Evolutionary conservation across 768 basidiomycete genomes (phyloP), one percentile per base, ranked within the genome.

Genomic region (Pleurotus platypus): DNA sequence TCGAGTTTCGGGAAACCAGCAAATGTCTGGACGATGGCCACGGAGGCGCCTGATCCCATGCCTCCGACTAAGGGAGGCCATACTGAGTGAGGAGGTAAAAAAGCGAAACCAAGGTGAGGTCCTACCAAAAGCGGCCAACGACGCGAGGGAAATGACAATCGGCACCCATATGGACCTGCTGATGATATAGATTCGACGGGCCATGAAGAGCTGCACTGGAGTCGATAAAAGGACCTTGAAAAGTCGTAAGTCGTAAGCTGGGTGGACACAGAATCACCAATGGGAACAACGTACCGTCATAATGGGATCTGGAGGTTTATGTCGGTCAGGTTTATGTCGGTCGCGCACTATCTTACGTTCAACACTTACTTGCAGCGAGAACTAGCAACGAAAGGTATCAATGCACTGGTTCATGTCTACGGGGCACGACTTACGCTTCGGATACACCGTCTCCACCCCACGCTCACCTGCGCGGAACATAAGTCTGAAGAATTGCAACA

Each of bases 351-450:
- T 5, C 7, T 48, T 48, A 13, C n/a, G 6, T 26, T 18, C 46
- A 37, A 37, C 55, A 20, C 67, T 60, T 42, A 71, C 70, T 69
- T 37, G 63, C 60, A 18, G 72, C 65, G 51, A 73, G 65, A 39
- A 73, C 71, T 72, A 54, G 48, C 43, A 22, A 40, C 42, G 39
- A 18, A n/a, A 12, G 5, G 15, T 12, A 43, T 55, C 48, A 38
- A 30, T 13, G 45, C 18, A 12, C 20, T 24, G 39, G 11, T 11
- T 5, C 43, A 42, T 26, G 18, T 26, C 18, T 27, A 2, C 4
- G n/a, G 22, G 15, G 53, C 18, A 4, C 22, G 53, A 49, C 69
- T 56, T 56, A 73, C 71, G 63, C 9, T 63, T 63, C 4, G 72
- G 71, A 42, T 70, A 69, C 26, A 42, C 54, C 16, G 42, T 56